A percentile compares a stretch with the other conserved stretches of the same genome.
Evolutionary conservation across 371 early-diverging fungal species (phyloP).

Genomic region (Lichtheimia hyalospora): DNA sequence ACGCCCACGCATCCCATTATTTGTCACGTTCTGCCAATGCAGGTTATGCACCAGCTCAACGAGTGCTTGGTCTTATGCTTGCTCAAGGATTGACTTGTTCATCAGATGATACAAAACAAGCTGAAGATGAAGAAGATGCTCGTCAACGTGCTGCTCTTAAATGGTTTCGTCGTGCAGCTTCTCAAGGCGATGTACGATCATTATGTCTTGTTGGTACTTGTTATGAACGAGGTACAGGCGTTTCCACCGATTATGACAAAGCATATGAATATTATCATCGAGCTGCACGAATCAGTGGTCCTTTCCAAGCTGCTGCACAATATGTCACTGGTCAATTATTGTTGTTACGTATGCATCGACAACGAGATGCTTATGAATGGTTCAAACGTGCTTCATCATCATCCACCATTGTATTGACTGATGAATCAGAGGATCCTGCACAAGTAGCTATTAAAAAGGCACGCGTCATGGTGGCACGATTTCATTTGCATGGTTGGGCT

Average conservation of each 20-base stretch:
- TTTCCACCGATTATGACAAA: slow-evolving; percentile 33
- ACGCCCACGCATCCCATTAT: slow-evolving; percentile 28
- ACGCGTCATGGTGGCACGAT: slow-evolving; percentile 32
- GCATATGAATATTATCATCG: slow-evolving; percentile 71
- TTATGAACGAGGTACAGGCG: slow-evolving; percentile 69
- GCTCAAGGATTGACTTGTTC: slow-evolving; percentile 12
- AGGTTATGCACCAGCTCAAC: slow-evolving; percentile 41
- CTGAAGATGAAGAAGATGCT: no score
- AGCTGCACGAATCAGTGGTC: slow-evolving; percentile 53
- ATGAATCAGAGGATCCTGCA: neutral
- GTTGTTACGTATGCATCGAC: slow-evolving; percentile 34
- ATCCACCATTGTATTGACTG: neutral
- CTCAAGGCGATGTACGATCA: slow-evolving; percentile 63
- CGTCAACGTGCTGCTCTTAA: slow-evolving; percentile 44
- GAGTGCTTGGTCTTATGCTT: slow-evolving; percentile 42
- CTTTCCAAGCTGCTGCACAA: slow-evolving; percentile 43
- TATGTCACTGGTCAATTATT: slow-evolving; percentile 34
- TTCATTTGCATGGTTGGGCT: slow-evolving; percentile 30
- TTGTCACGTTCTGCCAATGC: slow-evolving; percentile 32
- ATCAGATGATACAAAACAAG: no score
- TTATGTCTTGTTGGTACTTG: slow-evolving; percentile 74
- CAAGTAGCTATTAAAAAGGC: slow-evolving; percentile 21
- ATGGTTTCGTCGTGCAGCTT: slow-evolving; percentile 69
- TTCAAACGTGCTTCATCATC: slow-evolving; percentile 30
- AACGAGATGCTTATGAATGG: slow-evolving; percentile 44